Percentiles rank a stretch among this genome's conserved stretches.
phyloP scores from a whole-genome alignment of 345 rosid species.

The Excoecaria cochinchinensis region DNA sequence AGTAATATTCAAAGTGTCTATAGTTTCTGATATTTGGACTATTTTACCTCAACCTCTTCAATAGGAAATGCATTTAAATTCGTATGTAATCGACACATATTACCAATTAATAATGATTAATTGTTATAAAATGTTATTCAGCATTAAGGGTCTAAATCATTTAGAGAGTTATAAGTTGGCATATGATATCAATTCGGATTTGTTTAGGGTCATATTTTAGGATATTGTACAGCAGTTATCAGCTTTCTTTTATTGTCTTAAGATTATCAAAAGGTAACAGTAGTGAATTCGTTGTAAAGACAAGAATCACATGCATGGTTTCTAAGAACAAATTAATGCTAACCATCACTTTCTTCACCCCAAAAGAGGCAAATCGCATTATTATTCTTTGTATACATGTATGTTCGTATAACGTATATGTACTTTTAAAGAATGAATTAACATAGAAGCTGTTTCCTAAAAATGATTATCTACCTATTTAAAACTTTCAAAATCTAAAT shows the following conservation, averaged over 20 bases:
- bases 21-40: not conserved
- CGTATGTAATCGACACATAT: too few species aligned
- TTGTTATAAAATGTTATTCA: too few species aligned
- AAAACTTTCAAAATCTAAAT: too few species aligned
- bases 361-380: not conserved
- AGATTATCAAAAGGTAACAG: slow-evolving; percentile 22
- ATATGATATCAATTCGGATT: not conserved
- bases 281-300: slow-evolving; percentile 17
- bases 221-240: not conserved
- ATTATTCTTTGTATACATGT: not conserved
- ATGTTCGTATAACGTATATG: not conserved
- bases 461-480: too few species aligned
- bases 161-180: too few species aligned
- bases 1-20: not conserved
- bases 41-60: too few species aligned
- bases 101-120: too few species aligned
- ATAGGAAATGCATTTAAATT: too few species aligned
- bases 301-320: not conserved
- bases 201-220: not conserved
- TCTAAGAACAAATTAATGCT: not conserved
- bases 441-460: too few species aligned
- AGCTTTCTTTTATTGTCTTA: slow-evolving; percentile 17
- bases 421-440: too few species aligned
- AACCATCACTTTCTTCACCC: not conserved
- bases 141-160: too few species aligned